Evolutionary conservation across 2,329 filamentous ascomycete genomes (phyloP).

Genomic region (Zymoseptoria passerinii): DNA sequence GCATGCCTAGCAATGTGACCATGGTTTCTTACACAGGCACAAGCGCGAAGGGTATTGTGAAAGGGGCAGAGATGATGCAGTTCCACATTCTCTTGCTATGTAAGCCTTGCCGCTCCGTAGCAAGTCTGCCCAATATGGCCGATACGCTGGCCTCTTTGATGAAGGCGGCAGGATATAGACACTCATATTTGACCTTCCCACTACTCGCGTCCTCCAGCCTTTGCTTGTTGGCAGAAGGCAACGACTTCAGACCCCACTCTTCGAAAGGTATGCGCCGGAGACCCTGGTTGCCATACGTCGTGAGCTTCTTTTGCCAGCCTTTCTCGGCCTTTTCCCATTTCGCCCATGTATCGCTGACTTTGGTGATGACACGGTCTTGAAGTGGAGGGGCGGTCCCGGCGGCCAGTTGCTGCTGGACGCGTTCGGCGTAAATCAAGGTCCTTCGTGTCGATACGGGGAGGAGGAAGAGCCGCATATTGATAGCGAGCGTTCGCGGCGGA

Average conservation of each 20-base stretch:
- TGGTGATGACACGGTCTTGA: conserved; percentile 61
- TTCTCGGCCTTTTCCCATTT: conserved; percentile 67
- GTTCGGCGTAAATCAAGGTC: conserved; percentile 86
- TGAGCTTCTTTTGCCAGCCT: conserved; percentile 79
- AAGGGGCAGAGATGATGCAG: conserved; percentile 74
- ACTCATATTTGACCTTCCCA: conserved; percentile 46
- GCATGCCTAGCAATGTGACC: neutral
- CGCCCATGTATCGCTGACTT: conserved; percentile 71
- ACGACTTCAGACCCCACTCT: conserved; percentile 95
- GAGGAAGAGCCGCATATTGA: conserved; percentile 79
- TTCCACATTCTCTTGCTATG: conserved; percentile 71
- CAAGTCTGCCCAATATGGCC: conserved; percentile 59
- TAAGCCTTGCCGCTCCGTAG: conserved; percentile 69
- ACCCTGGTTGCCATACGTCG: conserved; percentile 75
- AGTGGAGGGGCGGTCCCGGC: conserved; percentile 48
- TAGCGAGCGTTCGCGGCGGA: neutral
- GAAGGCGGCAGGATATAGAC: conserved; percentile 62
- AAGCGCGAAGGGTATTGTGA: conserved; percentile 72
- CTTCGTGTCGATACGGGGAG: conserved; percentile 86
- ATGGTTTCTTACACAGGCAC: conserved; percentile 64
- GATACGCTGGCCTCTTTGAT: conserved; percentile 55
- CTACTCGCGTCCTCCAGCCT: conserved; percentile 56
- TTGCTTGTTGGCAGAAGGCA: conserved; percentile 68
- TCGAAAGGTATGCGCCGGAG: conserved; percentile 86
- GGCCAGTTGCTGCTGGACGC: conserved; percentile 37